A percentile compares a stretch with the other conserved stretches of the same genome.
Conservation (phyloP, 352 stramenopile genomes). For the Pythium utonaiense region DNA sequence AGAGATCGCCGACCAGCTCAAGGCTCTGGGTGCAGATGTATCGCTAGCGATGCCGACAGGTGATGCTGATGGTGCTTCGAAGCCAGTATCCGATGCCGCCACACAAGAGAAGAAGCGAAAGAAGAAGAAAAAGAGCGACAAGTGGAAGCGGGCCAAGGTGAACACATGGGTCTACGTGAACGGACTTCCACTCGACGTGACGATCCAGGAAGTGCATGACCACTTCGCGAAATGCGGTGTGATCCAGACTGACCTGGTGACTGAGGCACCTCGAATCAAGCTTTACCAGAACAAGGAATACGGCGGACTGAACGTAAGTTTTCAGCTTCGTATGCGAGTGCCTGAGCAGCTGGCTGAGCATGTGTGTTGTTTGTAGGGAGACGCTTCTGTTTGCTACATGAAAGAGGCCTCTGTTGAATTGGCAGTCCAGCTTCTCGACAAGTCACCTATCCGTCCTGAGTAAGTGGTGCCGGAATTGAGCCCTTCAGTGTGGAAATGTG, state of each 20-base stretch:
- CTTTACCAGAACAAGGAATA: constrained; percentile 90
- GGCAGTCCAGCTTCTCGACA: constrained; percentile 92
- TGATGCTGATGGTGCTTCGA: not conserved
- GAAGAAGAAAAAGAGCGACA: constrained; percentile 79
- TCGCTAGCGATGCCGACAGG: not conserved
- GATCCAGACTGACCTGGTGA: constrained; percentile 92
- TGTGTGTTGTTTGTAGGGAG: constrained; percentile 49
- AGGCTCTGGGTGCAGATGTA: constrained; percentile 4
- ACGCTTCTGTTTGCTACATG: constrained; percentile 95
- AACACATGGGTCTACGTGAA: constrained; percentile 97
- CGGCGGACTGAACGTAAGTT: constrained; percentile 84
- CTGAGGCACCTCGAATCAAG: constrained; percentile 93
- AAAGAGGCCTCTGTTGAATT: constrained; percentile 94
- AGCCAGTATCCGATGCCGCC: not conserved
- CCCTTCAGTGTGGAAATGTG: constrained; percentile 1
- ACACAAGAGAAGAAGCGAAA: constrained; percentile 41
- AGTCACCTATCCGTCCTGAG: constrained; percentile 78
- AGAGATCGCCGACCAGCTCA: not conserved
- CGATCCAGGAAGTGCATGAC: constrained; percentile 88
- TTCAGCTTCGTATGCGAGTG: not conserved
- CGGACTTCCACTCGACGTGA: constrained; percentile 91
- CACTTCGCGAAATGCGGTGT: constrained; percentile 95
- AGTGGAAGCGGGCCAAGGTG: constrained; percentile 79
- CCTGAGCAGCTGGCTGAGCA: not conserved
- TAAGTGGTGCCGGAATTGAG: constrained; percentile 45